A percentile compares a stretch with the other conserved stretches of the same genome.
These are phyloP conservation scores for Fraxinus albicans DNA, from an alignment of 305 asterid species.

Conservation along the genomic window DNA sequence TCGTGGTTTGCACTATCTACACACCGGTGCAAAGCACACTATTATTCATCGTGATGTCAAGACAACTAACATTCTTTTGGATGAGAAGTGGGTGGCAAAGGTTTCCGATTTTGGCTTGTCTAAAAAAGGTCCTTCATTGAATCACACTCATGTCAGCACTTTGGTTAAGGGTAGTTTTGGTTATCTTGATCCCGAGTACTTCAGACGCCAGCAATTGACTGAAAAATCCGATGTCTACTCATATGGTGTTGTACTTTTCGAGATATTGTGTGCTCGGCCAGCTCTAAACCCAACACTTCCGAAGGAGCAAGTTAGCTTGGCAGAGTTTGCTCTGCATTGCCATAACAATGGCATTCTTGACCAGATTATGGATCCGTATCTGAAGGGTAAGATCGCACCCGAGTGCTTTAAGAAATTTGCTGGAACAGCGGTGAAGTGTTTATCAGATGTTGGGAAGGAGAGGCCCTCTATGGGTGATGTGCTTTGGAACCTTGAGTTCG, in stretches of 20 bases:
- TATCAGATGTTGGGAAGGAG: constrained; percentile 74
- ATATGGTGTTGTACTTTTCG: constrained; percentile 81
- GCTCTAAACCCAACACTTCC: constrained; percentile 80
- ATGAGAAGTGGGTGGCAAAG: constrained; percentile 92
- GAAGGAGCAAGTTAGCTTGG: constrained; percentile 89
- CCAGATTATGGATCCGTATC: constrained; percentile 76
- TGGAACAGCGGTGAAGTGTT: constrained; percentile 90
- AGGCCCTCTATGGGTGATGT: constrained; percentile 97
- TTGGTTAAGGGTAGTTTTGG: constrained; percentile 91
- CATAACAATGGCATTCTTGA: constrained; percentile 76
- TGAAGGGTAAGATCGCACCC: constrained; percentile 84
- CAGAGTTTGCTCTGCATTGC: constrained; percentile 93
- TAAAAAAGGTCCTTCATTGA: constrained; percentile 79
- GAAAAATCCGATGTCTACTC: constrained; percentile 94
- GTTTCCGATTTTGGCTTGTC: constrained; percentile 89
- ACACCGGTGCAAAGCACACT: constrained; percentile 86
- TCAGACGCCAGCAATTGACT: constrained; percentile 74
- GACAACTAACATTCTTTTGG: constrained; percentile 86
- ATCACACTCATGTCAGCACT: constrained; percentile 87
- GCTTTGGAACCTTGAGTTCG: constrained; percentile 90
- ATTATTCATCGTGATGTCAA: constrained; percentile 92
- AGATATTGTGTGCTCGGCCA: constrained; percentile 86
- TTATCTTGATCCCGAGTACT: constrained; percentile 80
- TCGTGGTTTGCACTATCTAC: constrained; percentile 88
- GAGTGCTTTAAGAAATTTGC: constrained; percentile 84